These are phyloP conservation scores for Platanthera zijinensis DNA, from an alignment of 106 monocot species.

Conservation along the genomic window DNA sequence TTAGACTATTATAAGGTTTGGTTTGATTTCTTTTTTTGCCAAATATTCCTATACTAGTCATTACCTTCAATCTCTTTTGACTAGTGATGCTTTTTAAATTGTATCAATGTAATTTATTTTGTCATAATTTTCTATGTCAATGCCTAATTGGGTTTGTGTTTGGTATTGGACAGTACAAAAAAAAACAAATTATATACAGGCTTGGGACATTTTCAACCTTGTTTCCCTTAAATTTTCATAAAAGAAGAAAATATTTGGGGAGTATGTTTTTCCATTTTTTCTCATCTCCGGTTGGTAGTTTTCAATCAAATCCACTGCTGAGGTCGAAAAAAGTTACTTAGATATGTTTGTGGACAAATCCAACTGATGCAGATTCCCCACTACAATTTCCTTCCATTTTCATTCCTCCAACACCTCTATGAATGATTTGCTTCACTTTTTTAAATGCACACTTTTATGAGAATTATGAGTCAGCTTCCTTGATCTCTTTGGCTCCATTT, in stretches of 20 bases:
- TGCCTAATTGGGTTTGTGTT: not conserved
- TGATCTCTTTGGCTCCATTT: too few species aligned
- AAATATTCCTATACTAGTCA: not conserved
- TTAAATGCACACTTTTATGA: too few species aligned
- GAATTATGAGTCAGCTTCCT: too few species aligned
- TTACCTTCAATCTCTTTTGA: not conserved
- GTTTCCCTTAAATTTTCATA: not conserved
- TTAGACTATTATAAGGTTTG: slow-evolving; percentile 78
- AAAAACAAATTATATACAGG: not conserved
- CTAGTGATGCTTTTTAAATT: not conserved
- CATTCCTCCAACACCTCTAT: too few species aligned
- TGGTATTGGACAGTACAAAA: not conserved
- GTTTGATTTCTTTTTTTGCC: not conserved
- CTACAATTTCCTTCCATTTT: too few species aligned
- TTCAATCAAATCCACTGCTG: not conserved
- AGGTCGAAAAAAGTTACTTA: too few species aligned
- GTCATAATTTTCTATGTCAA: not conserved
- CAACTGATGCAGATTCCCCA: too few species aligned
- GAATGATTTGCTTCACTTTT: too few species aligned
- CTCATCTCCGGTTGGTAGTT: not conserved
- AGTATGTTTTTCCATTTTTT: not conserved
- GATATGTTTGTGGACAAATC: too few species aligned
- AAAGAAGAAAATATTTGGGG: not conserved
- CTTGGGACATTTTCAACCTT: not conserved
- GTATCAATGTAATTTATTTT: not conserved